These are phyloP conservation scores for Botryosphaeria dothidea DNA, from an alignment of 2,329 filamentous ascomycete genomes.

Conservation along the genomic window DNA sequence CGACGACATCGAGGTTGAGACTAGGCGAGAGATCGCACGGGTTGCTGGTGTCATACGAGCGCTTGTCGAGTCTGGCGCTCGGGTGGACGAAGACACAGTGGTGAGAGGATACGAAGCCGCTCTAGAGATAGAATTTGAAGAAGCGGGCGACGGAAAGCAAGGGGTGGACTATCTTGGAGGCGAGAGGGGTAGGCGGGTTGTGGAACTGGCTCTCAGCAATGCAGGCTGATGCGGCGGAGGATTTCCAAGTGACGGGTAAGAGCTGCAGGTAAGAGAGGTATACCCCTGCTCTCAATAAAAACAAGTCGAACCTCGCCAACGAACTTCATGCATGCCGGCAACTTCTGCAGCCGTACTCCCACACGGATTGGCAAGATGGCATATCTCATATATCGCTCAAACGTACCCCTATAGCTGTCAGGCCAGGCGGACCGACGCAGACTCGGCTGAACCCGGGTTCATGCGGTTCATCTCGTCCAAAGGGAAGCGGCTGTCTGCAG, in stretches of 20 bases:
- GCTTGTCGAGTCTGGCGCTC: constrained; percentile 76
- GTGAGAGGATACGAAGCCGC: constrained; percentile 79
- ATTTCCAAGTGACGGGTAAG: background rate
- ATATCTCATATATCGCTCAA: background rate
- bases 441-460: background rate
- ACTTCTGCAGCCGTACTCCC: too few relatives aligned
- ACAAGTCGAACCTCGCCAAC: background rate
- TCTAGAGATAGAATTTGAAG: constrained; percentile 69
- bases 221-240: background rate
- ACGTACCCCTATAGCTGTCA: background rate
- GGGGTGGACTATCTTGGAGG: constrained; percentile 37
- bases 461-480: background rate
- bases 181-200: constrained; percentile 37
- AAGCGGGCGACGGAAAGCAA: constrained; percentile 53
- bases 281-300: background rate
- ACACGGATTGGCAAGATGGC: background rate
- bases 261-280: background rate
- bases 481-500: too few relatives aligned
- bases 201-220: constrained; percentile 29
- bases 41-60: constrained; percentile 79
- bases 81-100: constrained; percentile 89
- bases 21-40: constrained; percentile 84
- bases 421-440: too few relatives aligned
- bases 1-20: constrained; percentile 74
- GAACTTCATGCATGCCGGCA: background rate